Evolutionary conservation across 1,284 basidiomycete genomes (phyloP), one percentile per base, ranked within the genome.

Genomic region (Moesziomyces aphidis): DNA sequence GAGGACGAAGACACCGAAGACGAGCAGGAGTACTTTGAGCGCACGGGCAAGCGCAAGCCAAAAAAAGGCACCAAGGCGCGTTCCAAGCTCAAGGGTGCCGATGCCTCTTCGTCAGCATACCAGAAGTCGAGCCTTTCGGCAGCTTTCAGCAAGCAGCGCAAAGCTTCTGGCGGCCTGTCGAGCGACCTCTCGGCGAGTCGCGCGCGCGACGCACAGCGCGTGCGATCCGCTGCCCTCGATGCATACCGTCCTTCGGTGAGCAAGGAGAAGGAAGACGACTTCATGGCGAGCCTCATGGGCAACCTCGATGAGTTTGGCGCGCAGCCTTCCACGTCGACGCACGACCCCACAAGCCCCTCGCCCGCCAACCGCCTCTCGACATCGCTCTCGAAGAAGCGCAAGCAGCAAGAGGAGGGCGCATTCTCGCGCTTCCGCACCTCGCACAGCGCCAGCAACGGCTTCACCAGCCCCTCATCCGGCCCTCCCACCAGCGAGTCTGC

Each of bases 1-100:
- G 89, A 88, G 45, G 88, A 86, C 39, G 78, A 77, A 80, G 81
- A 82, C 54, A 75, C 76, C 7, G 83, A 84, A 52, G 67, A 77
- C 24, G 79, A 80, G 51, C 61, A 77, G 8, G 83, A 84, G 22
- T 84, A 82, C 73, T 84, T 67, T 62, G 78, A 78, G 53, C 66
- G 83, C 11, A 84, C 83, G 2, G 82, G 82, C 22, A 67, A 78
- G 21, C 63, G 66, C 48, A 84, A 83, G 67, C 79, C 80, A 24
- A 83, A 83, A 61, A 79, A 77, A 47, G 72, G 70, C 45, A 44
- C 61, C 24, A 76, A 74, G 55, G 67, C 68, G 6, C 76, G 72
- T 19, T 63, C 66, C 36, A 71, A 71, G 55, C 55, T 68, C 55
- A 62, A 56, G 19, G 50, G 57, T 21, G n/a, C 50, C 6, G 50